A percentile compares a stretch with the other conserved stretches of the same genome.
Evolutionary conservation across 306 rosid genomes (phyloP).

Genomic region (Vigna mungo): DNA sequence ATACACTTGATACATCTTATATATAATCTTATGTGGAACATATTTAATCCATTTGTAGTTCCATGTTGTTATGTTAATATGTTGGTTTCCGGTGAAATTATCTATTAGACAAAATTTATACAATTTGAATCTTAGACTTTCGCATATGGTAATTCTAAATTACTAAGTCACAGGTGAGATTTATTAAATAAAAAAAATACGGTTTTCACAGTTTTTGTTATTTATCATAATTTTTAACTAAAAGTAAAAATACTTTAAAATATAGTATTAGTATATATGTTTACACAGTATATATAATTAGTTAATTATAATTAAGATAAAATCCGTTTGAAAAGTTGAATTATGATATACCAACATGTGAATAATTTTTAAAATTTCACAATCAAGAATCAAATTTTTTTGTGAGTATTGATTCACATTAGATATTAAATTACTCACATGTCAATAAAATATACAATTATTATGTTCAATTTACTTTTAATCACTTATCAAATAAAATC

Average conservation of each 20-base stretch:
- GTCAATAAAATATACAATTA: too few relatives aligned
- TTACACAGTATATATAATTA: background rate
- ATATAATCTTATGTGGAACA: background rate
- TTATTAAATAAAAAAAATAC: too few relatives aligned
- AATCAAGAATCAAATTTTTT: background rate
- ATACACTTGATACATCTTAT: too few relatives aligned
- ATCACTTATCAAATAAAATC: too few relatives aligned
- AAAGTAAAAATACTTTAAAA: background rate
- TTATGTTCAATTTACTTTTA: too few relatives aligned
- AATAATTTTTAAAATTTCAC: background rate
- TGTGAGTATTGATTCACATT: too few relatives aligned
- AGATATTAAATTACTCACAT: too few relatives aligned
- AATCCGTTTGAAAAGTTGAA: background rate
- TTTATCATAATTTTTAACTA: background rate
- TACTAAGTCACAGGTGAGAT: too few relatives aligned
- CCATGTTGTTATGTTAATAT: background rate
- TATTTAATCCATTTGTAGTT: background rate
- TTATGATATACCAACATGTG: background rate
- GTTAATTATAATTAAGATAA: background rate
- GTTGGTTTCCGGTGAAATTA: background rate
- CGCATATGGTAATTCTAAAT: too few relatives aligned
- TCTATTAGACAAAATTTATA: background rate
- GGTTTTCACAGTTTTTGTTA: background rate
- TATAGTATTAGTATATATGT: too few relatives aligned
- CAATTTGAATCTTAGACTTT: background rate